Evolutionary conservation across 768 basidiomycete genomes (phyloP).

Genomic region (button mushroom (Agaricus bisporus)): DNA sequence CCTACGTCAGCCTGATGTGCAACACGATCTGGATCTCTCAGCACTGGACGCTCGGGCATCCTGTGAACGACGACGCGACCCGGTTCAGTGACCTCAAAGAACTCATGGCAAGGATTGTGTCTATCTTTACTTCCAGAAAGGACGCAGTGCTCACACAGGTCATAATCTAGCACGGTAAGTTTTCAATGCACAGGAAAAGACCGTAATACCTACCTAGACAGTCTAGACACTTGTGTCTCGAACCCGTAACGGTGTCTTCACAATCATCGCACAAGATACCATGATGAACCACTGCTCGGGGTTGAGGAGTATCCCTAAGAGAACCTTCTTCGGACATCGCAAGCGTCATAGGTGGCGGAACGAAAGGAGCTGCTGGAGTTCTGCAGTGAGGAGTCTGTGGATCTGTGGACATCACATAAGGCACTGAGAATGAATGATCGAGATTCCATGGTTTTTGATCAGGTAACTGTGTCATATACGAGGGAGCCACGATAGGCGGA

Average conservation of each 20-base stretch:
- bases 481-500: background rate
- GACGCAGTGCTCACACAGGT: constrained; percentile 61
- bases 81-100: constrained; percentile 62
- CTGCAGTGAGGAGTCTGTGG: background rate
- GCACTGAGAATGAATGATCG: background rate
- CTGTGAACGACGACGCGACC: constrained; percentile 63
- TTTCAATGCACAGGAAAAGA: background rate
- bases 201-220: constrained; percentile 47
- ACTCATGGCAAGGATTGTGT: constrained; percentile 63
- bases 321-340: constrained; percentile 3
- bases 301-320: constrained; percentile 2
- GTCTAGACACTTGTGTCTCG: constrained; percentile 77
- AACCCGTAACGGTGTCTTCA: constrained; percentile 46
- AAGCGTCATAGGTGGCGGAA: background rate
- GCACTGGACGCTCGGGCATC: constrained; percentile 26
- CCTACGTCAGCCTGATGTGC: constrained; percentile 11
- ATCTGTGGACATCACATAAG: constrained; percentile 3
- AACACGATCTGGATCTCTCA: background rate
- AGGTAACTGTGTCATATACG: background rate
- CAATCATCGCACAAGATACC: constrained; percentile 68
- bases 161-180: constrained; percentile 47
- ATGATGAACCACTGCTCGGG: constrained; percentile 39
- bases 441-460: background rate
- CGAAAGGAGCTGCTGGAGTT: constrained; percentile 4
- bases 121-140: constrained; percentile 37